Base-by-base conservation (phyloP, 768 basidiomycete species). In the Lactifluus subvellereus region DNA sequence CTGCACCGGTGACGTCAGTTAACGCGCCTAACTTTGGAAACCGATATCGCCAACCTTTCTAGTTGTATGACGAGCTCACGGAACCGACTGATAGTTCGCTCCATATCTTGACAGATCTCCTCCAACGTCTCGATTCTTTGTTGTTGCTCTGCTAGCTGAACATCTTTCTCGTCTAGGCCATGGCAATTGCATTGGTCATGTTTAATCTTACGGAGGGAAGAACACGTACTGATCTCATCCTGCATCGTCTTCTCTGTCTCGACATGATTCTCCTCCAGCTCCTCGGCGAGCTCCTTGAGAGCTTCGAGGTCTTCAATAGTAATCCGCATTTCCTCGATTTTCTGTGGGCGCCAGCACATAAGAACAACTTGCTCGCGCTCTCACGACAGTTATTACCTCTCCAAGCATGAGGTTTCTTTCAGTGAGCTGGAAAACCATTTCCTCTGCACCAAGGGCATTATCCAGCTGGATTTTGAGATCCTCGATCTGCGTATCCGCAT, bases 311-410 rank as follows among this genome's bases (percentile, higher is more conserved):
- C 97, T 72, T 98, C 96, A 59, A 98, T 93, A 0, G 91, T 91
- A 59, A 92, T 87, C 13, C 93, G 84, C 90, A 98, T 95, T 74
- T 98, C 94, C 72, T 98, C 97, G 67, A 98, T 94, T 85, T 94
- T 95, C 91, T 95, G 69, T 5, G 49, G 27, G 27, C 30, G 47
- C 30, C 27, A 27, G 10, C 35, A 13, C 4, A 32, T 52, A 30
- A 35, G 22, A 50, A 55, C 27, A 20, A 40, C 18, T 10, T n/a
- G 53, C 3, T 38, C 35, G n/a, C 32, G 22, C 30, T 27, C 49
- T 13, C 20, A 33, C 32, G n/a, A 35, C 11, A 5, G 20, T 35
- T 68, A 75, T 57, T 67, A 92, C 93, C 81, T 98, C 96, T 64
- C 91, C 88, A 51, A 98, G 83, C 75, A 88, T 83, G 20, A 98